Base-by-base conservation (phyloP, 805 yeast genomes). In the Jamesozyma piceae region DNA sequence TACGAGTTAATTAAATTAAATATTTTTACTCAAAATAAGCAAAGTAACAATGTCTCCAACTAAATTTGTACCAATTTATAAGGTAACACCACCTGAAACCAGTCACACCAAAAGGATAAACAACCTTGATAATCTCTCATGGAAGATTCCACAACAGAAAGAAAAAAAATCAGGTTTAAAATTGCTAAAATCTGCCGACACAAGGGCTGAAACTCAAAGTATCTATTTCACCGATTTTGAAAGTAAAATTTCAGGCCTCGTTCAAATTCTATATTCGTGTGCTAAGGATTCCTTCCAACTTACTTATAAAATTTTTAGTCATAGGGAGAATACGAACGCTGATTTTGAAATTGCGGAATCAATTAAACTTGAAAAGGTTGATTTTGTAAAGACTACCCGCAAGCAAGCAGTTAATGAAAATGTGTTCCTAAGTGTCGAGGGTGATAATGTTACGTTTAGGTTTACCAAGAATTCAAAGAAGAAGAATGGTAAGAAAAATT, bases 261-360 rank as follows among this genome's bases (percentile, higher is more conserved):
- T 77, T 14, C 80, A 75, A 55, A 57, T 75, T 24, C 66, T 74
- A 43, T 74, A 72, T 55, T 72, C 78, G 34, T 71, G 67, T 49
- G 63, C 74, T 18, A 63, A 74, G 69, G 60, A 57, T 15, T 77
- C 77, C 3, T 75, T 76, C 19, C 78, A 73, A 50, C 65, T 74
- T 49, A 73, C 75, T 42, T 72, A 72, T 47, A 67, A 74, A 44
- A 61, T 73, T 41, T 71, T 59, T 38, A 47, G 51, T 35, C 48
- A 48, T 26, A 35, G 43, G 15, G 42, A 37, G 20, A 44, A 42
- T 15, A 34, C 35, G 13, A 52, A 54, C 31, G 56, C 60, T 8
- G 60, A 60, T 33, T 48, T 60, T 30, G 64, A 64, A 49, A 54
- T 68, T 46, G 72, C 77, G 78, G 71, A 75, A 26, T 66, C 70